Evolutionary conservation across 257 asterid genomes (phyloP).

Genomic region (Gardenia jasminoides): DNA sequence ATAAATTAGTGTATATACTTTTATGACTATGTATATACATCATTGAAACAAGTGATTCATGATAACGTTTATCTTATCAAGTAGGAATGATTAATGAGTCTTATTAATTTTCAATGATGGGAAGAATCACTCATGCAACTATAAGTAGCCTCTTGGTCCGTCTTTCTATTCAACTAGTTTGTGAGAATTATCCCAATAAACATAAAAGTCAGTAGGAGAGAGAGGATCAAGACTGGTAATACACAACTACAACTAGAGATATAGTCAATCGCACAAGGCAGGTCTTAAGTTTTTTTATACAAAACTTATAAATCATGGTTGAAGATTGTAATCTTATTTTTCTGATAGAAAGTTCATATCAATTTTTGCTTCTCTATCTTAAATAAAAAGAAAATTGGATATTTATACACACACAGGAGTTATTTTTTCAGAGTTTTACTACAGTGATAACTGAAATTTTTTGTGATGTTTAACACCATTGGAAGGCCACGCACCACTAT

Average conservation of each 20-base stretch:
- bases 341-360: too few species aligned
- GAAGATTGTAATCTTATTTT: too few species aligned
- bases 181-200: neutral
- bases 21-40: too few species aligned
- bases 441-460: too few species aligned
- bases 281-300: neutral
- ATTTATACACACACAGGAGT: too few species aligned
- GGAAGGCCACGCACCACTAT: too few species aligned
- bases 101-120: neutral
- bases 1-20: too few species aligned
- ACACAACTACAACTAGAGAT: neutral
- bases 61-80: neutral
- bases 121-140: too few species aligned
- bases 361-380: too few species aligned
- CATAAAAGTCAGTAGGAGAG: neutral
- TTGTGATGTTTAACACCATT: too few species aligned
- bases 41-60: neutral
- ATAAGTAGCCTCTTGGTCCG: neutral
- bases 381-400: too few species aligned
- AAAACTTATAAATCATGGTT: neutral
- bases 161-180: neutral
- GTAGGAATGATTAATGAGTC: neutral
- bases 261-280: neutral
- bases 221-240: neutral
- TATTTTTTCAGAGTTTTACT: too few species aligned